These are phyloP conservation scores for Hemileccinum rubropunctum DNA, from an alignment of 768 basidiomycete species.

Conservation along the genomic window DNA sequence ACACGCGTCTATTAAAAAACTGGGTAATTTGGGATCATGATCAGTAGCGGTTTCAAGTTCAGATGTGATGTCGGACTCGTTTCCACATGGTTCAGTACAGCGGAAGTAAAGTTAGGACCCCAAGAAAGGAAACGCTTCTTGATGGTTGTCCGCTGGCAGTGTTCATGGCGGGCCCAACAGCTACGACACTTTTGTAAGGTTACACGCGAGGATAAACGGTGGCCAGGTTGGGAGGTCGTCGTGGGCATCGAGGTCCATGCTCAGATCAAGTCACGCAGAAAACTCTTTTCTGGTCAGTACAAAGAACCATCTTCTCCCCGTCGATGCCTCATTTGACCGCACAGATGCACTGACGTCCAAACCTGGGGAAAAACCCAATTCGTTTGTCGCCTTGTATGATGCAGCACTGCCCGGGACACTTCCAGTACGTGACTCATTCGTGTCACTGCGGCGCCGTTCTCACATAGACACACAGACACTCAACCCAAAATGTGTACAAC, in stretches of 20 bases:
- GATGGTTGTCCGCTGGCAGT: constrained; percentile 25
- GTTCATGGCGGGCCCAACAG: not conserved
- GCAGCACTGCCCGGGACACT: constrained; percentile 92
- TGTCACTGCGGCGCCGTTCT: not conserved
- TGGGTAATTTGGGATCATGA: too few species aligned
- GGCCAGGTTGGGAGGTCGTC: constrained; percentile 88
- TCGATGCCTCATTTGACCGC: too few species aligned
- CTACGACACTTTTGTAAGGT: too few species aligned
- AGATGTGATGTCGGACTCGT: too few species aligned
- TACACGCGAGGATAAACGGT: constrained; percentile 33
- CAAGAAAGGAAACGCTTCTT: constrained; percentile 9
- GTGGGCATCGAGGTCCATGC: constrained; percentile 96
- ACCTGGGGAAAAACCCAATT: constrained; percentile 60
- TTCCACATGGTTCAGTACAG: too few species aligned
- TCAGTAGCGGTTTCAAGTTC: too few species aligned
- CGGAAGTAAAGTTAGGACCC: too few species aligned
- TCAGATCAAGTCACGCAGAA: constrained; percentile 82
- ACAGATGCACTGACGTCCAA: constrained; percentile 40
- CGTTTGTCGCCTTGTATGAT: constrained; percentile 72
- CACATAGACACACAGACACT: constrained; percentile 26
- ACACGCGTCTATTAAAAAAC: not conserved
- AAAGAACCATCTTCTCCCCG: too few species aligned
- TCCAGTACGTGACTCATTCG: constrained; percentile 54
- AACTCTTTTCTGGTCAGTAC: constrained; percentile 78
- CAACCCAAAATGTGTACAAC: constrained; percentile 68